These are phyloP conservation scores for Auricularia cornea DNA, from an alignment of 768 basidiomycete species.

Conservation along the genomic window DNA sequence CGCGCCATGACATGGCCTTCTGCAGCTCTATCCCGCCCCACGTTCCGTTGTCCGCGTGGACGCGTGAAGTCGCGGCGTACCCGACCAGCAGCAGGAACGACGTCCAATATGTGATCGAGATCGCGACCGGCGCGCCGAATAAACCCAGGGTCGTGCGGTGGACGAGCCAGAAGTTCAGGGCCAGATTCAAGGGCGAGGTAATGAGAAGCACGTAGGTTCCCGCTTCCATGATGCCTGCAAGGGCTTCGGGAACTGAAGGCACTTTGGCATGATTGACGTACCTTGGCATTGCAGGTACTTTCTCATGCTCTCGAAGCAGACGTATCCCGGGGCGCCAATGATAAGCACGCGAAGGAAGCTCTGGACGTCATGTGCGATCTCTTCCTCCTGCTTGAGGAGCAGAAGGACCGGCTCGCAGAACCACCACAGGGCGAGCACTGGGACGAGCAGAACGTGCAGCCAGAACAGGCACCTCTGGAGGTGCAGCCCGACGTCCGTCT, in stretches of 20 bases:
- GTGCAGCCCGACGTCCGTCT: conserved; percentile 58
- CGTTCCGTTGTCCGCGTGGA: conserved; percentile 47
- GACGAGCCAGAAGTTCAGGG: conserved; percentile 50
- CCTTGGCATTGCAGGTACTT: conserved; percentile 78
- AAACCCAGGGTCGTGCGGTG: conserved; percentile 56
- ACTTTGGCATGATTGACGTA: conserved; percentile 18
- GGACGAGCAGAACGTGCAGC: conserved; percentile 56
- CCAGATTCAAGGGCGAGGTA: conserved; percentile 58
- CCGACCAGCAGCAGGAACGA: conserved; percentile 49
- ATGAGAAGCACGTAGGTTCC: conserved; percentile 56
- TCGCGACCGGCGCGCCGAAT: conserved; percentile 57
- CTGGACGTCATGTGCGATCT: conserved; percentile 54
- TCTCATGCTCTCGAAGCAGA: conserved; percentile 69
- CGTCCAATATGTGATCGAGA: conserved; percentile 64
- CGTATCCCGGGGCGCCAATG: conserved; percentile 61
- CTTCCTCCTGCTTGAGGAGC: conserved; percentile 49
- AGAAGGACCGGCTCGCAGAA: conserved; percentile 56
- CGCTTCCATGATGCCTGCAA: conserved; percentile 63
- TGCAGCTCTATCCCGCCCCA: conserved; percentile 52
- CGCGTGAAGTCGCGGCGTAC: conserved; percentile 40
- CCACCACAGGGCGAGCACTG: conserved; percentile 54
- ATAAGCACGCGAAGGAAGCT: conserved; percentile 55
- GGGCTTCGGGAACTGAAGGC: neutral
- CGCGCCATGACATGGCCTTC: neutral
- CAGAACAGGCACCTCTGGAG: conserved; percentile 61